These are phyloP conservation scores for Prunus padus DNA, from an alignment of 306 rosid species.

Conservation along the genomic window DNA sequence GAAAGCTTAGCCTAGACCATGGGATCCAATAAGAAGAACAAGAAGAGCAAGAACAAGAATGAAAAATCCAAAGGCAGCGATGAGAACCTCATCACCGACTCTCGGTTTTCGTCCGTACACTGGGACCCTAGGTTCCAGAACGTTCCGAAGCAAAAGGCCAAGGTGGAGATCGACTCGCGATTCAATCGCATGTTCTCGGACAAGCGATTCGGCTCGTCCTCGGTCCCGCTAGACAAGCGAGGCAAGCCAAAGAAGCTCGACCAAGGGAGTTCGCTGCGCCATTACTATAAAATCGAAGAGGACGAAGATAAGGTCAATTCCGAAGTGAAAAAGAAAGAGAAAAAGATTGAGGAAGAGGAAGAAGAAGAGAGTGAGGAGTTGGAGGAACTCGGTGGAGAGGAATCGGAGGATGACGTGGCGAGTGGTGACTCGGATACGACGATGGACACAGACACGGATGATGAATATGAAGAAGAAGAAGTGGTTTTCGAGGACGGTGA, in stretches of 20 bases:
- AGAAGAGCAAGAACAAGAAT: slow-evolving; percentile 20
- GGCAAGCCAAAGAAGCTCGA: slow-evolving; percentile 48
- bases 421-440: slow-evolving; percentile 29
- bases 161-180: slow-evolving; percentile 77
- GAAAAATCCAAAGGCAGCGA: slow-evolving; percentile 4
- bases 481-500: slow-evolving; percentile 37
- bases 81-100: slow-evolving; percentile 47
- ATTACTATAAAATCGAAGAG: slow-evolving; percentile 54
- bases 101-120: slow-evolving; percentile 58
- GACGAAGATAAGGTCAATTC: slow-evolving; percentile 6
- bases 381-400: slow-evolving; percentile 20
- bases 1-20: not conserved
- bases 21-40: slow-evolving; percentile 38
- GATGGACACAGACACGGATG: slow-evolving; percentile 39
- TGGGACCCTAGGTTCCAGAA: slow-evolving; percentile 84
- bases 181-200: slow-evolving; percentile 62
- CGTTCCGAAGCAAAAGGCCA: slow-evolving; percentile 54
- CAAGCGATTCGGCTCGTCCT: slow-evolving; percentile 50
- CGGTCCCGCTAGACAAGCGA: slow-evolving; percentile 78
- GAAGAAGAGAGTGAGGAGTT: slow-evolving; percentile 19
- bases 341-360: slow-evolving; percentile 29
- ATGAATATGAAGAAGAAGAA: slow-evolving; percentile 36
- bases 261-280: slow-evolving; percentile 37
- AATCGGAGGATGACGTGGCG: slow-evolving; percentile 17
- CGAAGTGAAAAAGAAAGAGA: slow-evolving; percentile 18